Conservation (phyloP, 108 stramenopile species). For the Cyclotella baltica region DNA sequence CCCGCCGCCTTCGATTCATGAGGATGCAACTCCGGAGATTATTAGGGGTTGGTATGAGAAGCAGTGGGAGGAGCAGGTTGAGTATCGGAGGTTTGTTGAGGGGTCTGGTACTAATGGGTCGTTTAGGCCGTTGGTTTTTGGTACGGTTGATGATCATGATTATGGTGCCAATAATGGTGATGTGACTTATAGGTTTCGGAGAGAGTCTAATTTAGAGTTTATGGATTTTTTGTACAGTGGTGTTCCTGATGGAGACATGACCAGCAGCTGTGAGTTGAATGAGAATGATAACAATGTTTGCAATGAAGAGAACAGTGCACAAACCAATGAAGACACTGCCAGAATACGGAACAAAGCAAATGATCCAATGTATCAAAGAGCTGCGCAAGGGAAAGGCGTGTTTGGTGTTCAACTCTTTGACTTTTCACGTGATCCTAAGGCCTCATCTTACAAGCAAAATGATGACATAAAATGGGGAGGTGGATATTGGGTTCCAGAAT, state of each 20-base stretch:
- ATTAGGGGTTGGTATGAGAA: conserved; percentile 57
- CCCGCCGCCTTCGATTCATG: conserved; percentile 55
- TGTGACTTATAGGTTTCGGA: conserved; percentile 53
- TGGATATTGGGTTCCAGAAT: conserved; percentile 59
- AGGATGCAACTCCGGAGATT: conserved; percentile 58
- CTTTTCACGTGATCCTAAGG: conserved; percentile 49
- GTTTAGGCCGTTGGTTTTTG: conserved; percentile 65
- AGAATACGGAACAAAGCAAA: conserved; percentile 19
- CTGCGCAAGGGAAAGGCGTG: conserved; percentile 63
- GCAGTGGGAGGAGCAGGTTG: conserved; percentile 55
- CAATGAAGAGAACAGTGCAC: neutral
- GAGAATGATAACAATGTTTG: neutral
- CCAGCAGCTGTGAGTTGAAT: neutral
- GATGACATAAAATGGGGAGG: conserved; percentile 27
- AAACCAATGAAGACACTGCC: neutral
- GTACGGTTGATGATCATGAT: conserved; percentile 90
- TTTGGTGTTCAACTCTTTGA: conserved; percentile 88
- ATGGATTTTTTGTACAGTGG: conserved; percentile 64
- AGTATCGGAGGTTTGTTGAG: conserved; percentile 60
- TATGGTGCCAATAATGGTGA: conserved; percentile 85
- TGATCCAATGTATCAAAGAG: conserved; percentile 64
- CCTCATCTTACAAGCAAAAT: conserved; percentile 8
- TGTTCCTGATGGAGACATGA: conserved; percentile 2
- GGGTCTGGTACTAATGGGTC: conserved; percentile 12
- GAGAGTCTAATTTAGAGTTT: conserved; percentile 61